Percentiles rank a stretch among this genome's conserved stretches.
Conservation (phyloP, 1,284 basidiomycete genomes). For the Baeospora myosura region DNA sequence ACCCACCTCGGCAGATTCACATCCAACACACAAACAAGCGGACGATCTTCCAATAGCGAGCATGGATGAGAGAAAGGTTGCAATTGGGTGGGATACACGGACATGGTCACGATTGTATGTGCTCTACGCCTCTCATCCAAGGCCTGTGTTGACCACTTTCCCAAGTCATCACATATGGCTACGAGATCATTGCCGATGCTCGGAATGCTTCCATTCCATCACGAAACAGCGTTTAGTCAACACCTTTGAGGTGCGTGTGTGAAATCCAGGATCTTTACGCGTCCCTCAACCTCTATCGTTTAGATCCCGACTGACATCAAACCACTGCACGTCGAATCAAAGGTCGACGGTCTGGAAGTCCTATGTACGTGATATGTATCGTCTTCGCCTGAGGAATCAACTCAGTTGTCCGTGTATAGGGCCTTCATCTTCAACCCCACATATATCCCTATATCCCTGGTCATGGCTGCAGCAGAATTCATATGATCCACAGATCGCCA, state of each 20-base stretch:
- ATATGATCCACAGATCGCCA: slow-evolving; percentile 57
- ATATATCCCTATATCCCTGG: slow-evolving; percentile 83
- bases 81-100: slow-evolving; percentile 59
- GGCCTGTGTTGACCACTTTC: slow-evolving; percentile 1
- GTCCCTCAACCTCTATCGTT: background rate
- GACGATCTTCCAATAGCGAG: slow-evolving; percentile 49
- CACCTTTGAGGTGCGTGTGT: slow-evolving; percentile 63
- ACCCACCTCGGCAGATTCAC: too few species aligned
- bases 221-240: slow-evolving; percentile 89
- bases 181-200: slow-evolving; percentile 79
- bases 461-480: slow-evolving; percentile 71
- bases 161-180: slow-evolving; percentile 44
- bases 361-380: slow-evolving; percentile 41
- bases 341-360: slow-evolving; percentile 61
- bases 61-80: slow-evolving; percentile 50
- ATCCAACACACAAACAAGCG: too few species aligned
- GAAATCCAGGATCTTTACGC: slow-evolving; percentile 1
- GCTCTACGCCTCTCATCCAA: background rate
- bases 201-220: slow-evolving; percentile 78
- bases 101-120: slow-evolving; percentile 68
- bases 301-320: slow-evolving; percentile 76
- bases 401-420: slow-evolving; percentile 30
- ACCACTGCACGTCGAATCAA: slow-evolving; percentile 55
- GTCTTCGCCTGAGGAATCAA: background rate
- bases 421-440: slow-evolving; percentile 48